phyloP scores from a whole-genome alignment of 1,284 basidiomycete species.

The Wallemia ichthyophaga region DNA sequence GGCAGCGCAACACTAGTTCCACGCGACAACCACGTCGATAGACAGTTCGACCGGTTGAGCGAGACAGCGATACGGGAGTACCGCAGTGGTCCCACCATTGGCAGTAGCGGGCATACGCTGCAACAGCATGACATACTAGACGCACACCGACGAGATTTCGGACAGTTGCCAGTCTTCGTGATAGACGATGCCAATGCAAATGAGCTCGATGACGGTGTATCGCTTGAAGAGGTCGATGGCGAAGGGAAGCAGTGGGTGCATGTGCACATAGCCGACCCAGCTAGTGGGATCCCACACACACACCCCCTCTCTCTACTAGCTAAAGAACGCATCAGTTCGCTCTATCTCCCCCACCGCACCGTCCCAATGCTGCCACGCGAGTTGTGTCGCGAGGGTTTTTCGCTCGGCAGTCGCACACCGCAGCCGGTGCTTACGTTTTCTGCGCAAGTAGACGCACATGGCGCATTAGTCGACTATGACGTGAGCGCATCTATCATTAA shows the following conservation, averaged over 20 bases:
- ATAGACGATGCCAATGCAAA: constrained; percentile 54
- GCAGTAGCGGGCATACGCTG: constrained; percentile 7
- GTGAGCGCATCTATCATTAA: constrained; percentile 40
- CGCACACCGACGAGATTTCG: constrained; percentile 54
- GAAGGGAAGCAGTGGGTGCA: constrained; percentile 54
- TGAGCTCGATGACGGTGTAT: constrained; percentile 85
- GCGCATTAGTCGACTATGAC: constrained; percentile 36
- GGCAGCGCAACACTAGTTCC: constrained; percentile 9
- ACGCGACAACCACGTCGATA: constrained; percentile 7
- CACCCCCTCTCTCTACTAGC: constrained; percentile 31
- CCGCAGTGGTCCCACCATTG: constrained; percentile 2
- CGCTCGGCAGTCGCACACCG: constrained; percentile 25
- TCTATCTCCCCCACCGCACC: constrained; percentile 34
- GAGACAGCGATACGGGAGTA: constrained; percentile 4
- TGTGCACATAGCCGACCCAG: constrained; percentile 79
- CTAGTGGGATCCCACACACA: constrained; percentile 37
- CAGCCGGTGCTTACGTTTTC: constrained; percentile 52
- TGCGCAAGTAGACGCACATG: constrained; percentile 30
- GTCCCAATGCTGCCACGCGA: constrained; percentile 34
- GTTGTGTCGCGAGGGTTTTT: constrained; percentile 21
- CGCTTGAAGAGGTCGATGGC: constrained; percentile 28
- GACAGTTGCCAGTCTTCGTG: constrained; percentile 48
- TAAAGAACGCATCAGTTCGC: constrained; percentile 21
- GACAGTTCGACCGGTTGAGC: constrained; percentile 15
- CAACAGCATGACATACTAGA: constrained; percentile 16